phyloP scores from a whole-genome alignment of 2,329 filamentous ascomycete species.

The Pestalotiopsis sp. region DNA sequence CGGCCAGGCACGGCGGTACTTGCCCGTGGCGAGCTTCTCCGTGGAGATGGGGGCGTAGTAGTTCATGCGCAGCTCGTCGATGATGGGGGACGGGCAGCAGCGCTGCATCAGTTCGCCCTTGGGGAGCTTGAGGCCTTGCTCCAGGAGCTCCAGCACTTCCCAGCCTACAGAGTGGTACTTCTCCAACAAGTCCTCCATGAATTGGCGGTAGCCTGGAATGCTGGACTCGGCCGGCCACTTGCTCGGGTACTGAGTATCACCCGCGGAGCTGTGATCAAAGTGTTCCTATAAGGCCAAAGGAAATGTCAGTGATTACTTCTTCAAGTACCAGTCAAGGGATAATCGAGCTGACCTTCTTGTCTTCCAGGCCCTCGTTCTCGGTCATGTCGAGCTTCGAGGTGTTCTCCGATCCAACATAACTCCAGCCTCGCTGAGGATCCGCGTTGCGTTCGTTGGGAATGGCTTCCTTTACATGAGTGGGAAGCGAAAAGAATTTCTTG shows the following conservation, averaged over 20 bases:
- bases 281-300: neutral
- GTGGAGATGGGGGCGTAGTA: conserved; percentile 12
- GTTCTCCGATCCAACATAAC: neutral
- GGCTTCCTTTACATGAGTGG: conserved; percentile 1
- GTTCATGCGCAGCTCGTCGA: conserved; percentile 7
- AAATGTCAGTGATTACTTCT: neutral
- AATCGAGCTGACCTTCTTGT: neutral
- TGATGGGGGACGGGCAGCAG: neutral
- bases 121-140: neutral
- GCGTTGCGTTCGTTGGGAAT: neutral
- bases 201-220: conserved; percentile 1
- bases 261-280: neutral
- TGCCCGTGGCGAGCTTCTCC: conserved; percentile 4
- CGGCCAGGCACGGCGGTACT: conserved; percentile 14
- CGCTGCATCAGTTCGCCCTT: neutral
- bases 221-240: conserved; percentile 2
- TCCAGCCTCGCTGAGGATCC: conserved; percentile 4
- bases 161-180: neutral
- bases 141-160: conserved; percentile 1
- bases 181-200: neutral
- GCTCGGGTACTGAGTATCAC: conserved; percentile 3
- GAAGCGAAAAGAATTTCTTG: neutral
- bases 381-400: neutral
- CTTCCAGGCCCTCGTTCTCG: neutral
- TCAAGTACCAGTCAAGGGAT: neutral